Percentiles rank a stretch among this genome's conserved stretches.
Evolutionary conservation across 768 basidiomycete species (phyloP).

Genomic region (Podaxis sp.): DNA sequence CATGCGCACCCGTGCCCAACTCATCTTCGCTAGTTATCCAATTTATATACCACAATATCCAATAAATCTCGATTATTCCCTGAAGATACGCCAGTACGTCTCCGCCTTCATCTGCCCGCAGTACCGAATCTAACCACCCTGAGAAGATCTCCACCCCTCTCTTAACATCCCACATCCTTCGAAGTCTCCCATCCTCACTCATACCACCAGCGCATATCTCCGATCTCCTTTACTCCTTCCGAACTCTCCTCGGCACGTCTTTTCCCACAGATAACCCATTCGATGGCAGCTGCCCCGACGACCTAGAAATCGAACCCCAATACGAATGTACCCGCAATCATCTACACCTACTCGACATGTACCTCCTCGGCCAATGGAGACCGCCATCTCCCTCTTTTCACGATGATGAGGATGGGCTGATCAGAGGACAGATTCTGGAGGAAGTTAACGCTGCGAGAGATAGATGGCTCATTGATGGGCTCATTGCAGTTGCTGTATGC

Average conservation of each 20-base stretch:
- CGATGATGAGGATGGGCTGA: conserved; percentile 14
- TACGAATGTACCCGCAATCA: conserved; percentile 50
- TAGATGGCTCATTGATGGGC: conserved; percentile 42
- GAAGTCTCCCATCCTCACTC: conserved; percentile 42
- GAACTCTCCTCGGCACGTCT: conserved; percentile 33
- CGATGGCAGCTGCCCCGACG: conserved; percentile 27
- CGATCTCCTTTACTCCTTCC: conserved; percentile 31
- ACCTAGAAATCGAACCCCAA: conserved; percentile 19
- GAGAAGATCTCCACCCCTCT: conserved; percentile 52
- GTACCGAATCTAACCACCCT: neutral
- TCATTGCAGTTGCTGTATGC: conserved; percentile 51
- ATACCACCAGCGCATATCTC: conserved; percentile 35
- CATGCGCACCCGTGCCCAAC: neutral
- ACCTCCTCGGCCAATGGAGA: conserved; percentile 59
- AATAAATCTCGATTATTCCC: conserved; percentile 36
- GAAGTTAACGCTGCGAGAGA: conserved; percentile 36
- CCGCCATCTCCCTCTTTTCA: conserved; percentile 1
- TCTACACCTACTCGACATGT: conserved; percentile 60
- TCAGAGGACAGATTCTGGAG: conserved; percentile 15
- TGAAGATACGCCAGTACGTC: conserved; percentile 30
- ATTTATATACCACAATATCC: conserved; percentile 33
- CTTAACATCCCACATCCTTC: conserved; percentile 50
- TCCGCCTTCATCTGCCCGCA: neutral
- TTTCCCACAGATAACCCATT: conserved; percentile 31
- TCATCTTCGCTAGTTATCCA: conserved; percentile 27